Percentiles rank a stretch among this genome's conserved stretches.
These are phyloP conservation scores for Blastobotrys illinoisensis DNA, from an alignment of 1,139 yeast genomes.

Conservation along the genomic window DNA sequence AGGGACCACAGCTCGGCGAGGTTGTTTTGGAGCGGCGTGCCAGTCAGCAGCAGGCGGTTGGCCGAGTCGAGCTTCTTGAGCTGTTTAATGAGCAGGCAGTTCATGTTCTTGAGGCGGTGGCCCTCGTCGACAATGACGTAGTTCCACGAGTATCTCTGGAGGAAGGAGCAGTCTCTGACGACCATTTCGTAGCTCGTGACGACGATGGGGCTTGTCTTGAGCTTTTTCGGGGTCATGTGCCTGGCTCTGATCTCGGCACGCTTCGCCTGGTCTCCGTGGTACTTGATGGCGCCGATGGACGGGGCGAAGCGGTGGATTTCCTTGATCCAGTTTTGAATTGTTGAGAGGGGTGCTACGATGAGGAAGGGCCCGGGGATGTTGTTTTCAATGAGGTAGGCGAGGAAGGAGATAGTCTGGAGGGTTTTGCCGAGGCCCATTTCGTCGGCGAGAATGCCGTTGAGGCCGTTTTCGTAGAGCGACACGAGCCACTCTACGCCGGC, in stretches of 20 bases:
- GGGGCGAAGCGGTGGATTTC: constrained; percentile 79
- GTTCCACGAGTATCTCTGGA: constrained; percentile 61
- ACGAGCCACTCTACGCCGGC: constrained; percentile 90
- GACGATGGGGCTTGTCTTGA: constrained; percentile 37
- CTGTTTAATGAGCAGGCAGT: constrained; percentile 66
- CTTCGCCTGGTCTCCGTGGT: constrained; percentile 58
- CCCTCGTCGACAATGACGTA: constrained; percentile 95
- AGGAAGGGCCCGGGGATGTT: constrained; percentile 81
- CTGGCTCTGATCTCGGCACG: constrained; percentile 42
- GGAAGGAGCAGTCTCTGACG: constrained; percentile 54
- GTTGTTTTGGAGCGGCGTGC: constrained; percentile 91
- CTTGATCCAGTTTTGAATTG: constrained; percentile 75
- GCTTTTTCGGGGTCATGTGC: constrained; percentile 26
- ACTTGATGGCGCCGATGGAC: constrained; percentile 48
- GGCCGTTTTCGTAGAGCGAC: constrained; percentile 84
- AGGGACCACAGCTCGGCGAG: constrained; percentile 86
- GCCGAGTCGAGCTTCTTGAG: constrained; percentile 55
- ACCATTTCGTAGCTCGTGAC: constrained; percentile 81
- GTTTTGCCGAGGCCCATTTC: constrained; percentile 99
- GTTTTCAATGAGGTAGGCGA: constrained; percentile 72
- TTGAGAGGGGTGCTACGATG: constrained; percentile 82
- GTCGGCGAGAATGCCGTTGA: constrained; percentile 92
- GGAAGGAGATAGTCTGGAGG: constrained; percentile 72
- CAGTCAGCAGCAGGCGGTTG: constrained; percentile 76
- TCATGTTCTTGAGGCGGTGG: constrained; percentile 78